phyloP scores from a whole-genome alignment of 805 yeast species.

The Saccharomyces mikatae region DNA sequence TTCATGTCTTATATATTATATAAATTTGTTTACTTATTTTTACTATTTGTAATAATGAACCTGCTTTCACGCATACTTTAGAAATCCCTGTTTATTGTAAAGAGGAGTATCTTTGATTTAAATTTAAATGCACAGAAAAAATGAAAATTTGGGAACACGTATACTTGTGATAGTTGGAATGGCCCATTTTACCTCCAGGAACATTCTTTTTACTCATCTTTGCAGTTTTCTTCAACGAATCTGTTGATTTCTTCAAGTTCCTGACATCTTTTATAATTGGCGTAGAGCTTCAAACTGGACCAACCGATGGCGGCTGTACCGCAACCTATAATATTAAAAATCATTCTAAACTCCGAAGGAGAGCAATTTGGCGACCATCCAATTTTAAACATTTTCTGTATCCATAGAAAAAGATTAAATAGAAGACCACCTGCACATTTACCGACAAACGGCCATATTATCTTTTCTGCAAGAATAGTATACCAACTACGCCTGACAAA shows the following conservation, averaged over 20 bases:
- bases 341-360: constrained; percentile 18
- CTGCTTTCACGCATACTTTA: background rate
- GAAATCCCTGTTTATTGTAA: background rate
- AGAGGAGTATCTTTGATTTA: background rate
- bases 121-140: no score
- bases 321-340: constrained; percentile 22
- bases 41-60: background rate
- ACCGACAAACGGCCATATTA: constrained; percentile 19
- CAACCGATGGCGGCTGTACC: constrained; percentile 14
- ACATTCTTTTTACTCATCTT: background rate
- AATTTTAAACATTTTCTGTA: constrained; percentile 3
- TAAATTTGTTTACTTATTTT: background rate
- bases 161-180: no score
- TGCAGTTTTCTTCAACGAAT: constrained; percentile 1
- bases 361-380: constrained; percentile 7
- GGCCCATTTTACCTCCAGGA: background rate
- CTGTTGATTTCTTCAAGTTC: constrained; percentile 13
- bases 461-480: background rate
- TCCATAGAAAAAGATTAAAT: constrained; percentile 6
- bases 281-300: constrained; percentile 9
- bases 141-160: no score
- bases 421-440: constrained; percentile 9
- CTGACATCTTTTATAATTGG: constrained; percentile 13
- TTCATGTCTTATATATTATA: background rate
- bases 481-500: background rate